phyloP scores from a whole-genome alignment of 441 rosid genomes.

The Pelargonium citronellum region DNA sequence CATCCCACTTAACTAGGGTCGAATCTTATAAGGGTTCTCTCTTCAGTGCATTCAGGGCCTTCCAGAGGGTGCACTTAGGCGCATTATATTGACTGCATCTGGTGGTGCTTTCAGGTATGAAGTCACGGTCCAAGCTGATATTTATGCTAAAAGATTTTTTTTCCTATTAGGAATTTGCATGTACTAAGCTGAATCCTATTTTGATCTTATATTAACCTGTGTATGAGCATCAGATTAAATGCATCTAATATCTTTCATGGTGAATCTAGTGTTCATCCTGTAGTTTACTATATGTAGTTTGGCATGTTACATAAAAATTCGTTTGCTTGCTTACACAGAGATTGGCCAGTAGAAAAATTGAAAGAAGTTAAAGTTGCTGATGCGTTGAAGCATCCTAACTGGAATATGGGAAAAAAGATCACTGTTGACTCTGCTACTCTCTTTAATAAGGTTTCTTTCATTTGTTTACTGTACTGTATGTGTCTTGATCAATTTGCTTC shows the following conservation, averaged over 20 bases:
- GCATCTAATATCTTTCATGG: not conserved
- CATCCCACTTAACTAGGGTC: constrained; percentile 4
- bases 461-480: not conserved
- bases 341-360: constrained; percentile 80
- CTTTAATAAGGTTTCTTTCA: constrained; percentile 66
- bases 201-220: not conserved
- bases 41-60: constrained; percentile 92
- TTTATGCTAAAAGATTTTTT: constrained; percentile 12
- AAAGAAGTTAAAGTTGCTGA: constrained; percentile 89
- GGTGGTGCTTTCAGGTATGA: constrained; percentile 95
- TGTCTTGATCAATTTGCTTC: constrained; percentile 9
- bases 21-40: constrained; percentile 21
- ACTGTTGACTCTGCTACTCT: constrained; percentile 95
- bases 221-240: not conserved
- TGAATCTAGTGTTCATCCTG: not conserved
- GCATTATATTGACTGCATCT: constrained; percentile 85
- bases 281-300: not conserved
- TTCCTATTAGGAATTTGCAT: not conserved
- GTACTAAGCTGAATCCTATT: not conserved
- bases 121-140: constrained; percentile 19
- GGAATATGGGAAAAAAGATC: constrained; percentile 94
- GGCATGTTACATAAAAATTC: constrained; percentile 12
- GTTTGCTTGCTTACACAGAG: constrained; percentile 37
- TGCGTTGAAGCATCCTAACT: constrained; percentile 92
- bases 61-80: constrained; percentile 75